Evolutionary conservation across 2,329 filamentous ascomycete species (phyloP).

Genomic region (Trichoderma atrobrunneum): DNA sequence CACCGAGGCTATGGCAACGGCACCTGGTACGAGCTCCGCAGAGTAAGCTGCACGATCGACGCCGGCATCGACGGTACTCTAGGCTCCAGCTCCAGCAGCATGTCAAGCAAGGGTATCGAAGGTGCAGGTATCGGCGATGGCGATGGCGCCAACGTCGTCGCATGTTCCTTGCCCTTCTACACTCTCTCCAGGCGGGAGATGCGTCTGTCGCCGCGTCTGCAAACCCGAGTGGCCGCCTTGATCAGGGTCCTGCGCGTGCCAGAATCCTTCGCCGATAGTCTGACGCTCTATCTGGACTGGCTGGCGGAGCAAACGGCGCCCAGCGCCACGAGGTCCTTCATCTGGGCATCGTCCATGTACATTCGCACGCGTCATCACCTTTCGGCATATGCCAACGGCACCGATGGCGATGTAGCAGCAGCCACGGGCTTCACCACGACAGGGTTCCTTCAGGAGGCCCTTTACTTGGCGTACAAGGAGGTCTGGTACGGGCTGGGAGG

Average conservation of each 20-base stretch:
- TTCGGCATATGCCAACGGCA: background rate
- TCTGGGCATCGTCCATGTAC: constrained; percentile 32
- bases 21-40: constrained; percentile 28
- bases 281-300: constrained; percentile 35
- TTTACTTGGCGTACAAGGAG: constrained; percentile 32
- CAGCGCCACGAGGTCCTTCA: constrained; percentile 27
- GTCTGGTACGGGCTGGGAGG: constrained; percentile 30
- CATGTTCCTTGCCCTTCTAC: constrained; percentile 20
- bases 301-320: constrained; percentile 27
- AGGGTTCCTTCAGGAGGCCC: constrained; percentile 29
- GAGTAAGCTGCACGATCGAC: constrained; percentile 12
- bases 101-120: background rate
- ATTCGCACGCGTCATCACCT: constrained; percentile 30
- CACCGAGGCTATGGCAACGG: constrained; percentile 29
- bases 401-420: background rate
- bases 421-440: constrained; percentile 28
- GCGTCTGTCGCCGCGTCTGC: constrained; percentile 29
- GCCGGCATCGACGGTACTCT: constrained; percentile 13
- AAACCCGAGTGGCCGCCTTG: constrained; percentile 32
- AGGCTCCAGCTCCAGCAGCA: background rate
- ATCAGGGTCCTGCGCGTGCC: constrained; percentile 30
- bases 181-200: constrained; percentile 24
- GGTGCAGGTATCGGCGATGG: background rate
- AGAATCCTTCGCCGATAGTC: constrained; percentile 18
- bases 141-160: background rate